Conservation (phyloP, 2,329 filamentous ascomycete genomes). For the Coniochaeta sp. region DNA sequence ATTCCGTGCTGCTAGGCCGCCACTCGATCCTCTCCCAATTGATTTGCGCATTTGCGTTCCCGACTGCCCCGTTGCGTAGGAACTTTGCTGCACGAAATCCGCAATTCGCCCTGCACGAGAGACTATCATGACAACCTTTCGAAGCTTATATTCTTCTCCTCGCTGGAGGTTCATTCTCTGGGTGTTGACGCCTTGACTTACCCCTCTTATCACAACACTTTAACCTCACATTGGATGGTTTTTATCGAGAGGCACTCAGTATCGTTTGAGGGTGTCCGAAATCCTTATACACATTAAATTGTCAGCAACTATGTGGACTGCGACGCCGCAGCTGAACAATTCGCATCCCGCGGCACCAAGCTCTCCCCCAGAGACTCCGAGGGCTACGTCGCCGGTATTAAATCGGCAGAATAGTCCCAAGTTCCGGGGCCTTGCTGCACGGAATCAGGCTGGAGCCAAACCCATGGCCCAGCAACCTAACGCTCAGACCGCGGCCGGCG, state of each 20-base stretch:
- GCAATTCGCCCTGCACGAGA: constrained; percentile 18
- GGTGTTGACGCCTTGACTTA: constrained; percentile 32
- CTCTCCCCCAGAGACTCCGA: constrained; percentile 35
- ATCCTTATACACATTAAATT: constrained; percentile 1
- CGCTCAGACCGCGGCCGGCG: constrained; percentile 20
- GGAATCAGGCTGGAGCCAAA: constrained; percentile 8
- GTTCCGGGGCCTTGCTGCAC: not conserved
- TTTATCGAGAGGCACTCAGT: not conserved
- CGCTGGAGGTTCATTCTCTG: constrained; percentile 36
- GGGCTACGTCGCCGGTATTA: constrained; percentile 23
- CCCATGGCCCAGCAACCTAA: constrained; percentile 18
- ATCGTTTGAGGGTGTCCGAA: not conserved
- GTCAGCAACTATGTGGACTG: constrained; percentile 24
- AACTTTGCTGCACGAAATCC: constrained; percentile 7
- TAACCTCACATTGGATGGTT: constrained; percentile 4
- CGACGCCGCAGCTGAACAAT: constrained; percentile 26
- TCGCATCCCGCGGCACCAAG: constrained; percentile 27
- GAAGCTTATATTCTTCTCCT: constrained; percentile 31
- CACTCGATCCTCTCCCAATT: not conserved
- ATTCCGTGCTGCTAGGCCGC: constrained; percentile 1
- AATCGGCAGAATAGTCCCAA: constrained; percentile 18
- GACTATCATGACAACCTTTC: constrained; percentile 41
- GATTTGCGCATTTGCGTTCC: constrained; percentile 1
- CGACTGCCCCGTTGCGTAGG: constrained; percentile 11
- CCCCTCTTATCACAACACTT: constrained; percentile 6